Percentiles rank a stretch among this genome's conserved stretches.
Evolutionary conservation across 2,329 filamentous ascomycete genomes (phyloP).

Genomic region (Graphilbum fragrans): DNA sequence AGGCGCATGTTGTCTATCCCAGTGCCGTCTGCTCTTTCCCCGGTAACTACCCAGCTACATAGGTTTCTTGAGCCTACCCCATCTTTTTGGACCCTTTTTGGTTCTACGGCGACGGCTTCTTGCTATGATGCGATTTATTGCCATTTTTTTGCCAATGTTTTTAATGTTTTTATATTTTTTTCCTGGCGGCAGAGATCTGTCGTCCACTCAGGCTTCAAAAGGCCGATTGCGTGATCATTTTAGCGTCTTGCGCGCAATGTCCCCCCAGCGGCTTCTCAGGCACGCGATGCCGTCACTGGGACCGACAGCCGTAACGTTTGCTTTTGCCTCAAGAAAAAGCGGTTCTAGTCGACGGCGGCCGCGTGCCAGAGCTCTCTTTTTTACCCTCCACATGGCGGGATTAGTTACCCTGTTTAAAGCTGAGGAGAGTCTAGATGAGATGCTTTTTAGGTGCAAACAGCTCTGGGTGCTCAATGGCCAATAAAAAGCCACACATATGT

Average conservation of each 20-base stretch:
- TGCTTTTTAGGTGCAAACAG: too few relatives aligned
- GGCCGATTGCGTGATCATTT: conserved; percentile 21
- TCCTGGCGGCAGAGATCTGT: conserved; percentile 1
- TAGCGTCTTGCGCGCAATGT: conserved; percentile 12
- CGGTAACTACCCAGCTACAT: too few relatives aligned
- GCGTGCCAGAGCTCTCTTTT: too few relatives aligned
- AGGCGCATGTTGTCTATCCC: too few relatives aligned
- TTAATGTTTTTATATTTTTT: neutral
- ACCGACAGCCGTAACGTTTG: neutral
- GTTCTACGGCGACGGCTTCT: neutral
- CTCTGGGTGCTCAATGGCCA: conserved; percentile 1
- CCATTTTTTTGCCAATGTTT: neutral
- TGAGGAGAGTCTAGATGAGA: too few relatives aligned
- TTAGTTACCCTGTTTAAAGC: too few relatives aligned
- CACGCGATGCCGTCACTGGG: neutral
- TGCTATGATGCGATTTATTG: neutral
- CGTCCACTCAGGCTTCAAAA: conserved; percentile 5
- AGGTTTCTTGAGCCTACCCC: too few relatives aligned
- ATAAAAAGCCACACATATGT: conserved; percentile 3
- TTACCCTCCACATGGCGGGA: too few relatives aligned
- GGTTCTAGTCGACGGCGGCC: neutral
- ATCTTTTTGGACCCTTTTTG: neutral
- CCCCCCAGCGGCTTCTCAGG: neutral
- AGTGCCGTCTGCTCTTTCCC: too few relatives aligned
- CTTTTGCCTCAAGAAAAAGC: neutral